phyloP scores from a whole-genome alignment of 768 basidiomycete genomes.

The Rhodotorula toruloides region DNA sequence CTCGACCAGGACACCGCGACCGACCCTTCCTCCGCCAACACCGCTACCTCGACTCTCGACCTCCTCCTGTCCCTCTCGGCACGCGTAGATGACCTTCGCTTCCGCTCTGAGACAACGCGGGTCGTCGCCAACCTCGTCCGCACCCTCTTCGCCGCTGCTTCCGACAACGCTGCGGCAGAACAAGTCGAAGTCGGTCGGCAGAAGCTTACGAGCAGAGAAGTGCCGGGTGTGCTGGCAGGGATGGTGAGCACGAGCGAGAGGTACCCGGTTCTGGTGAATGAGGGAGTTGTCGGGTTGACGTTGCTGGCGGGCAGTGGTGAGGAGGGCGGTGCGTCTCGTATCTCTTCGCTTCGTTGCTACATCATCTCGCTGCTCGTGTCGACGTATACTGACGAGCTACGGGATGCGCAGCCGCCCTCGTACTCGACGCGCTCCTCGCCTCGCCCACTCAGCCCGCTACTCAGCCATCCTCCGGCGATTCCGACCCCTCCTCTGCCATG shows the following conservation, averaged over 20 bases:
- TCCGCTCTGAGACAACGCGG: constrained; percentile 85
- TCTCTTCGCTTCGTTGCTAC: constrained; percentile 1
- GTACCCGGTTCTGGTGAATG: constrained; percentile 80
- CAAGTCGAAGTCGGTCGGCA: constrained; percentile 23
- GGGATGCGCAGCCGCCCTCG: constrained; percentile 54
- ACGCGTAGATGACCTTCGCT: constrained; percentile 71
- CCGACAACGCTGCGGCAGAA: background rate
- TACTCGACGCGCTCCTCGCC: constrained; percentile 58
- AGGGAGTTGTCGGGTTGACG: constrained; percentile 76
- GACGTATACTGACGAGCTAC: background rate
- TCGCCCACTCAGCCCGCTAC: constrained; percentile 47
- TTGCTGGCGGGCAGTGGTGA: constrained; percentile 61
- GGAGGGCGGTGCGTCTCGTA: constrained; percentile 53
- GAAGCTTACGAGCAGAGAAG: constrained; percentile 54
- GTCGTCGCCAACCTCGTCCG: constrained; percentile 65
- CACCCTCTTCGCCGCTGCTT: constrained; percentile 4
- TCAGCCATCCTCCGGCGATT: constrained; percentile 3
- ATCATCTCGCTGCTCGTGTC: too few species aligned
- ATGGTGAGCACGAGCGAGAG: constrained; percentile 70
- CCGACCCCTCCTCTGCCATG: constrained; percentile 47
- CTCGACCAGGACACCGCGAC: constrained; percentile 48
- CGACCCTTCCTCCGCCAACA: background rate
- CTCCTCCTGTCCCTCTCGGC: constrained; percentile 68
- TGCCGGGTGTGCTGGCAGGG: constrained; percentile 60
- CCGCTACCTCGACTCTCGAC: constrained; percentile 51